A percentile compares a stretch with the other conserved stretches of the same genome.
Evolutionary conservation across 768 basidiomycete species (phyloP).

Genomic region (Mycena indigotica): DNA sequence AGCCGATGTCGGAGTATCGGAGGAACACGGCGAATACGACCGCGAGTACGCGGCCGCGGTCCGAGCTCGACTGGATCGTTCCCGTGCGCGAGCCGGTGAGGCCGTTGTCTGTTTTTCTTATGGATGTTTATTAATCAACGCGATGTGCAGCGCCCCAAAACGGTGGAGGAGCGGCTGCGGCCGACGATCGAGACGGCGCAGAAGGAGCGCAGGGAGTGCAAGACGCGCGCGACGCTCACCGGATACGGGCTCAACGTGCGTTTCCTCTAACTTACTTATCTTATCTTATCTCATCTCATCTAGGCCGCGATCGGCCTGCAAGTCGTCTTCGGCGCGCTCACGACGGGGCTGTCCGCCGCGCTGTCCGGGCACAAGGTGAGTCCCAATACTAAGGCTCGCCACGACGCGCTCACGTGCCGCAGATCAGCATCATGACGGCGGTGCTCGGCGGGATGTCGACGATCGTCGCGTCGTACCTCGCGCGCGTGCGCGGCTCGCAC

Average conservation of each 20-base stretch:
- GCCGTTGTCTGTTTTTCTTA: constrained; percentile 3
- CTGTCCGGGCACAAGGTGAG: neutral
- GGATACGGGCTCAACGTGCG: constrained; percentile 12
- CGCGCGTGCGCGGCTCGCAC: constrained; percentile 65
- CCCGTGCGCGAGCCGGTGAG: constrained; percentile 31
- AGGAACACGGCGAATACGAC: too few species aligned
- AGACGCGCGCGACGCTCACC: constrained; percentile 39
- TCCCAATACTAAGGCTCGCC: neutral
- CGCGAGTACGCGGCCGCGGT: constrained; percentile 21
- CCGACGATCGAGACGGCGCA: constrained; percentile 55
- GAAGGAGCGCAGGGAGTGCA: constrained; percentile 48
- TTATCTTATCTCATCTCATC: constrained; percentile 37
- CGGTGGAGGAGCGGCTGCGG: constrained; percentile 53
- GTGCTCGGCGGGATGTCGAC: constrained; percentile 61
- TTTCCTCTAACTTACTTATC: constrained; percentile 32
- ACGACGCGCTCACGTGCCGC: too few species aligned
- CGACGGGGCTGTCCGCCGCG: constrained; percentile 1
- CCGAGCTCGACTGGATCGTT: constrained; percentile 44
- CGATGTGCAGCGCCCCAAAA: constrained; percentile 37
- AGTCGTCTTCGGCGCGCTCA: constrained; percentile 37
- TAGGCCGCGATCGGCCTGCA: constrained; percentile 63
- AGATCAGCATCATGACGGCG: constrained; percentile 41
- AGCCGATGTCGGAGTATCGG: neutral
- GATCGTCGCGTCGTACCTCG: constrained; percentile 70
- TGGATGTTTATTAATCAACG: constrained; percentile 1